Conservation (phyloP, 2,329 filamentous ascomycete species). For the Phialemoniopsis sp. region DNA sequence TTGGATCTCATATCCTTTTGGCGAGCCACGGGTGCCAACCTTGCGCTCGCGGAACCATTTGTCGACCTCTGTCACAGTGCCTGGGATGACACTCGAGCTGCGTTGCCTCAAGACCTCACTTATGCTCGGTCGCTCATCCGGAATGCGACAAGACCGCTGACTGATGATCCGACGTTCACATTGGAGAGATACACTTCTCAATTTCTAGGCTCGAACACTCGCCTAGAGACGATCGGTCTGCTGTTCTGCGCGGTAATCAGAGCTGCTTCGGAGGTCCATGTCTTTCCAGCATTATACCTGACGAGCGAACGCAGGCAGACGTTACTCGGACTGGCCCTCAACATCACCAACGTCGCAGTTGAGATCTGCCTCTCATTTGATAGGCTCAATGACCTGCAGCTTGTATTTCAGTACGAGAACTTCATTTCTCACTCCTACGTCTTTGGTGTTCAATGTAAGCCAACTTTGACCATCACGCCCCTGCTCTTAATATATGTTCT, state of each 20-base stretch:
- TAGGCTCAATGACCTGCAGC: conserved; percentile 36
- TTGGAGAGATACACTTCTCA: no score
- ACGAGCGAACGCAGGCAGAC: conserved; percentile 5
- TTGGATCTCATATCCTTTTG: not conserved
- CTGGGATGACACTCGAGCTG: conserved; percentile 1
- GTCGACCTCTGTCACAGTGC: conserved; percentile 3
- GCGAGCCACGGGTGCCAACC: no score
- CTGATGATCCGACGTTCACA: no score
- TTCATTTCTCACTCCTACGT: conserved; percentile 38
- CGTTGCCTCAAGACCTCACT: conserved; percentile 1
- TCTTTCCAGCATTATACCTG: conserved; percentile 7
- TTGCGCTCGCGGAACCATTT: conserved; percentile 5
- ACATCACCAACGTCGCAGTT: conserved; percentile 14
- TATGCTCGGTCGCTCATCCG: conserved; percentile 1
- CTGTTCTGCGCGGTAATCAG: no score
- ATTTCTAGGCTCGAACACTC: no score
- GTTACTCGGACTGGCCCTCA: conserved; percentile 11
- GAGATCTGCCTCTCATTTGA: conserved; percentile 18
- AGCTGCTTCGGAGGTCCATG: no score
- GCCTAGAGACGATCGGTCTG: no score
- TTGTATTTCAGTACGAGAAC: conserved; percentile 40
- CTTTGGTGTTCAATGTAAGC: conserved; percentile 37
- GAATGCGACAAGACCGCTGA: not conserved
- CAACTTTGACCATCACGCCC: not conserved
- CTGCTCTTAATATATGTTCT: no score